phyloP scores from a whole-genome alignment of 306 rosid genomes.

The Carpinus viminea region DNA sequence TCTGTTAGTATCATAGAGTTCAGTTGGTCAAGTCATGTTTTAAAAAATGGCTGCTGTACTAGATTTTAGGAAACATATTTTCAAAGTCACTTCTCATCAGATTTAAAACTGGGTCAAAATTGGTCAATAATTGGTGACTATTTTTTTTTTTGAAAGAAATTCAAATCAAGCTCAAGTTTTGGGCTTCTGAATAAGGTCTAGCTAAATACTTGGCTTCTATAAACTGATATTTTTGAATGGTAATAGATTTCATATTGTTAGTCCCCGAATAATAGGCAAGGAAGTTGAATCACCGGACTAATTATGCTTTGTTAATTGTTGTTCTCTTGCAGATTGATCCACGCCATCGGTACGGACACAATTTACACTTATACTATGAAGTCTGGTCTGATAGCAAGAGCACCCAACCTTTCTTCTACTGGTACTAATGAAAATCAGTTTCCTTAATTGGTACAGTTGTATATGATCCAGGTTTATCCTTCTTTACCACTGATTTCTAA shows the following conservation, averaged over 20 bases:
- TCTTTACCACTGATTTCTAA: background rate
- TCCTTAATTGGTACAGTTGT: background rate
- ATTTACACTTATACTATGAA: slow-evolving; percentile 48
- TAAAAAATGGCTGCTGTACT: background rate
- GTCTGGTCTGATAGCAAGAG: slow-evolving; percentile 42
- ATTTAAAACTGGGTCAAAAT: background rate
- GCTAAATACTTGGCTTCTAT: background rate
- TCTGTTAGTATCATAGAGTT: background rate
- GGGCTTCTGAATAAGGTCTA: background rate
- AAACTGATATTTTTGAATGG: background rate
- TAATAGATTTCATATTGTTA: background rate
- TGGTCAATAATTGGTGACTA: background rate
- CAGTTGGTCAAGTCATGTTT: background rate
- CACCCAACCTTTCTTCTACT: slow-evolving; percentile 57
- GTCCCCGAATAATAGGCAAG: background rate
- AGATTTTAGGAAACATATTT: background rate
- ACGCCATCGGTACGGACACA: slow-evolving; percentile 55
- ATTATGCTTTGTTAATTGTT: background rate
- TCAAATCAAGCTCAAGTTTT: background rate
- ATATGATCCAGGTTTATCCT: background rate
- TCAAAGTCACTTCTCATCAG: background rate
- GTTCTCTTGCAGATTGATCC: slow-evolving; percentile 48
- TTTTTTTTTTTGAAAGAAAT: background rate
- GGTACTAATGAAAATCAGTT: slow-evolving; percentile 27
- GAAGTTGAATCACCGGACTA: background rate